These are phyloP conservation scores for Suhomyces wounanorum DNA, from an alignment of 1,139 yeast genomes.

Conservation along the genomic window DNA sequence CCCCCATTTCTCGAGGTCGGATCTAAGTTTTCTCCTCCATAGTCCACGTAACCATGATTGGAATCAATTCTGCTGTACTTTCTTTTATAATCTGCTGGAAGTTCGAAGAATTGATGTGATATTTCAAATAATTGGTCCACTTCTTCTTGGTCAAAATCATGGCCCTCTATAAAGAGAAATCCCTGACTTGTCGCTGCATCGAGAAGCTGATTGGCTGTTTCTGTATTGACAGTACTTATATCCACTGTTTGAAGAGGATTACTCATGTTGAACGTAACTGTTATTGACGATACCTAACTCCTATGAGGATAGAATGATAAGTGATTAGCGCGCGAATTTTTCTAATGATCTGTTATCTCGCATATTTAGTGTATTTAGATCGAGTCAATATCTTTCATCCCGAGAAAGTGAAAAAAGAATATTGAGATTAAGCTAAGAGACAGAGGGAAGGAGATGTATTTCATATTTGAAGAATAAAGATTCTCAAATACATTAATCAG, in stretches of 20 bases:
- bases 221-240: constrained; percentile 44
- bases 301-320: no score
- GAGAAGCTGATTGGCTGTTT: constrained; percentile 54
- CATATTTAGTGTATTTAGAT: no score
- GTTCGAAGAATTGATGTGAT: constrained; percentile 57
- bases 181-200: constrained; percentile 72
- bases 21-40: constrained; percentile 60
- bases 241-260: constrained; percentile 58
- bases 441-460: no score
- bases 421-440: no score
- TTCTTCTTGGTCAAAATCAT: constrained; percentile 60
- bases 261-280: constrained; percentile 4
- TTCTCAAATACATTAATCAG: no score
- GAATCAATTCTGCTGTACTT: constrained; percentile 48
- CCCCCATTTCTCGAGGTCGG: constrained; percentile 53
- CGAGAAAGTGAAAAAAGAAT: no score
- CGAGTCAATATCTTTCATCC: no score
- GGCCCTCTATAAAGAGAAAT: constrained; percentile 72
- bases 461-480: no score
- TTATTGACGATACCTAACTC: no score
- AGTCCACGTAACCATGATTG: constrained; percentile 65
- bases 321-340: no score
- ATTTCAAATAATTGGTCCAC: constrained; percentile 55
- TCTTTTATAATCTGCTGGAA: constrained; percentile 51
- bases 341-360: no score